Evolutionary conservation across 1,284 basidiomycete genomes (phyloP).

Genomic region (Fistulinella cinereoalba): DNA sequence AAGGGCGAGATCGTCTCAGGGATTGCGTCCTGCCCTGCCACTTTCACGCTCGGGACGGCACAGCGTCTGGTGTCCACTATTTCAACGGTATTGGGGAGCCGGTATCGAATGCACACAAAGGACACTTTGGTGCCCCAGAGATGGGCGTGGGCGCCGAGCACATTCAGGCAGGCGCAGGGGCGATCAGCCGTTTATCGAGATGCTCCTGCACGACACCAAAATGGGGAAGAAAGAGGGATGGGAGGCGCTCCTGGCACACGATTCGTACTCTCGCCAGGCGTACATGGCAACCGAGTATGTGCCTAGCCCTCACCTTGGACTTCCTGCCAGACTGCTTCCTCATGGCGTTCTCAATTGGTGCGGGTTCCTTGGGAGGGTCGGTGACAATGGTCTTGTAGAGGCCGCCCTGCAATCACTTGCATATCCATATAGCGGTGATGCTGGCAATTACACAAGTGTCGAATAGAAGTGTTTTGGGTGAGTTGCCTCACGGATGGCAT

Average conservation of each 20-base stretch:
- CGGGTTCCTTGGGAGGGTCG: conserved; percentile 12
- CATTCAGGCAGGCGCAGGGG: conserved; percentile 9
- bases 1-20: conserved; percentile 9
- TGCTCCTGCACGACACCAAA: conserved; percentile 9
- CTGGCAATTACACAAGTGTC: too few species aligned
- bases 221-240: conserved; percentile 10
- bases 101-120: not conserved
- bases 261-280: conserved; percentile 14
- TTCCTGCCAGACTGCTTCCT: conserved; percentile 14
- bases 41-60: not conserved
- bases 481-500: not conserved
- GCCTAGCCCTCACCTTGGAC: conserved; percentile 11
- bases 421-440: too few species aligned
- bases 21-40: conserved; percentile 14
- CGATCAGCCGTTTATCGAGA: conserved; percentile 13
- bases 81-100: conserved; percentile 10
- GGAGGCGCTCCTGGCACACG: conserved; percentile 10
- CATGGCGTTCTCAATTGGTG: conserved; percentile 24
- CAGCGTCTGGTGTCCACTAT: conserved; percentile 11
- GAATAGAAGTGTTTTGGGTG: not conserved
- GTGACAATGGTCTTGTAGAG: conserved; percentile 15
- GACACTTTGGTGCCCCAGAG: conserved; percentile 9
- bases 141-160: conserved; percentile 14
- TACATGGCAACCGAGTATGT: conserved; percentile 22
- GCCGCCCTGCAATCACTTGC: not conserved